Conservation (phyloP, 2,329 filamentous ascomycete species). For the Basipetospora chlamydospora region DNA sequence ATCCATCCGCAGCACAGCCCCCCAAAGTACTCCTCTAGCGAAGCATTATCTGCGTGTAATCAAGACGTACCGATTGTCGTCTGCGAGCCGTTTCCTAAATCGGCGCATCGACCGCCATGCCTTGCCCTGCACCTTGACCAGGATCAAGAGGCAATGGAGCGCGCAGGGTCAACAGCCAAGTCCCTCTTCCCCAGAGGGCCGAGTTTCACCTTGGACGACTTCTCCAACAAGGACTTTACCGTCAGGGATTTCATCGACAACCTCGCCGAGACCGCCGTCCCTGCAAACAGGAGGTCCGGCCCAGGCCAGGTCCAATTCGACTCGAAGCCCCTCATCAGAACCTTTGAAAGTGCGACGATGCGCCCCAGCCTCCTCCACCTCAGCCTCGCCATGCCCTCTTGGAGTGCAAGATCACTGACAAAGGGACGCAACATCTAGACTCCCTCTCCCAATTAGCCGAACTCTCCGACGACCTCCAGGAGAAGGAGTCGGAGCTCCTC, state of each 20-base stretch:
- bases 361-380: neutral
- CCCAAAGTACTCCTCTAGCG: too few species aligned
- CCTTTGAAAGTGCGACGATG: slow-evolving; percentile 57
- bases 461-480: slow-evolving; percentile 72
- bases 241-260: slow-evolving; percentile 95
- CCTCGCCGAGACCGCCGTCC: slow-evolving; percentile 71
- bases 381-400: too few species aligned
- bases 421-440: too few species aligned
- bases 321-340: slow-evolving; percentile 89
- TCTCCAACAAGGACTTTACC: slow-evolving; percentile 85
- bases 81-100: too few species aligned
- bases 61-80: too few species aligned
- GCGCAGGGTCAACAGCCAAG: slow-evolving; percentile 36
- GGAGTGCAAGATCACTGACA: too few species aligned
- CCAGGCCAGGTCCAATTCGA: slow-evolving; percentile 59
- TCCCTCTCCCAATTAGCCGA: slow-evolving; percentile 52
- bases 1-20: too few species aligned
- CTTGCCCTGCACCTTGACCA: slow-evolving; percentile 6
- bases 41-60: too few species aligned
- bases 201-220: slow-evolving; percentile 76
- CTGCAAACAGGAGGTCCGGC: slow-evolving; percentile 66
- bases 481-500: slow-evolving; percentile 78
- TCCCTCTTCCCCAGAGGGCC: slow-evolving; percentile 65
- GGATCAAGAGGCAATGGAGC: slow-evolving; percentile 21
- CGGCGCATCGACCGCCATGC: neutral